Conservation (phyloP, 257 asterid genomes). For the Primulina tabacum region DNA sequence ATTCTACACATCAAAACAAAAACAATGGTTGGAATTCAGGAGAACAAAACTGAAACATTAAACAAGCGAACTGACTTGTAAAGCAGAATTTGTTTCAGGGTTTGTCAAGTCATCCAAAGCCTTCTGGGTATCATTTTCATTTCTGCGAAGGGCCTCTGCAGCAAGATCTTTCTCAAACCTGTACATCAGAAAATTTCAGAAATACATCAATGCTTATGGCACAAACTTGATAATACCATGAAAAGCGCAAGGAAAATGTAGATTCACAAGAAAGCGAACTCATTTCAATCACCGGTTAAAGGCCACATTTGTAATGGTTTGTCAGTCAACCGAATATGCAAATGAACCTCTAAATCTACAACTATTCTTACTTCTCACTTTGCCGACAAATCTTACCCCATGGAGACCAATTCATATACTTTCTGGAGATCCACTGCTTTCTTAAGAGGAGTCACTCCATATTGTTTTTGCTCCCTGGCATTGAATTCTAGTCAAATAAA, state of each 20-base stretch:
- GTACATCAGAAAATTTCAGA: constrained; percentile 27
- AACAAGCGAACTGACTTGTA: constrained; percentile 54
- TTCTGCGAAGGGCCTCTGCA: constrained; percentile 93
- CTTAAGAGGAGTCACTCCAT: constrained; percentile 73
- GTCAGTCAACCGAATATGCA: not conserved
- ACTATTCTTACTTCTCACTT: not conserved
- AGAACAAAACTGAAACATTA: constrained; percentile 4
- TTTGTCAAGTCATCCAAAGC: constrained; percentile 88
- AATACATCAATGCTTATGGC: not conserved
- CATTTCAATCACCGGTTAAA: not conserved
- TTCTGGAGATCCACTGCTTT: constrained; percentile 82
- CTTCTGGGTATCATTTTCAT: constrained; percentile 78
- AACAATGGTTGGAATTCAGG: constrained; percentile 3
- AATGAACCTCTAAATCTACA: not conserved
- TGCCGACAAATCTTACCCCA: constrained; percentile 49
- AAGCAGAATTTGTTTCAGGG: constrained; percentile 57
- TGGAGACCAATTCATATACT: constrained; percentile 61
- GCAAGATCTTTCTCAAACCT: constrained; percentile 77
- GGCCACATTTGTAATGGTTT: not conserved
- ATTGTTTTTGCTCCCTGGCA: constrained; percentile 79
- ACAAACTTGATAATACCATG: not conserved
- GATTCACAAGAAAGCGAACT: not conserved
- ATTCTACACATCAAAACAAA: constrained; percentile 42
- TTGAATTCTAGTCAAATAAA: constrained; percentile 20
- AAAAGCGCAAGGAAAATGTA: not conserved